phyloP scores from a whole-genome alignment of 306 rosid genomes.

The Casuarina glauca region DNA sequence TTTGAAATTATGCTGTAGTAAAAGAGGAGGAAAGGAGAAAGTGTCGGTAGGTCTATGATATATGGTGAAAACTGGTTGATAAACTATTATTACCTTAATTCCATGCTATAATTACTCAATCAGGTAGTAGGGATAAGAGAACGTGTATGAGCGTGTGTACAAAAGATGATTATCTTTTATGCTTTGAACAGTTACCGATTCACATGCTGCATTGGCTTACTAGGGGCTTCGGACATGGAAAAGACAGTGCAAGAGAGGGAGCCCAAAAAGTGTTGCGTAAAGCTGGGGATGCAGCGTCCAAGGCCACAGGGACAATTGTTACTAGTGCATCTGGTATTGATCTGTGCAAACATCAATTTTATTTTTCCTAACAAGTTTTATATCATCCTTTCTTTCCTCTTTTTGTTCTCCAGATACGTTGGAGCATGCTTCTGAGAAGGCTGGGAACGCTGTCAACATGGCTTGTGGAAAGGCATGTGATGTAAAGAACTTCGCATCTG shows the following conservation, averaged over 20 bases:
- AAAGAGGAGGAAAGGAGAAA: no score
- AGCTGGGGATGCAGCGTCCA: constrained; percentile 50
- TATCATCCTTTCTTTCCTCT: not conserved
- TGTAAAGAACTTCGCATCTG: constrained; percentile 19
- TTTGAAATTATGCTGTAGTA: no score
- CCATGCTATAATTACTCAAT: no score
- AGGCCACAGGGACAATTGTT: constrained; percentile 33
- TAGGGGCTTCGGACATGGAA: constrained; percentile 37
- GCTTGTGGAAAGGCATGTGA: constrained; percentile 17
- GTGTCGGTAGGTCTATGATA: no score
- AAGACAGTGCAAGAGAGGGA: constrained; percentile 20
- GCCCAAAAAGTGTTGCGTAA: constrained; percentile 22
- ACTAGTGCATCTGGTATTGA: constrained; percentile 50
- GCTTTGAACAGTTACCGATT: not conserved
- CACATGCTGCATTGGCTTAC: constrained; percentile 12
- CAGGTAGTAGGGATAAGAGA: not conserved
- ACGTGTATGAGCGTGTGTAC: not conserved
- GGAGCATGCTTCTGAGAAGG: constrained; percentile 36
- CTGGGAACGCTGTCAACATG: constrained; percentile 27
- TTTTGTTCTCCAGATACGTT: constrained; percentile 34
- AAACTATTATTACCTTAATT: no score
- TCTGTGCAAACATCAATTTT: not conserved
- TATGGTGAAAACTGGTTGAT: no score
- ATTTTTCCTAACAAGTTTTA: not conserved
- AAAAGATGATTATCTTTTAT: not conserved